Base-by-base conservation (phyloP, 176 grass and related monocot species). In the Rhipidocladum racemiflorum region DNA sequence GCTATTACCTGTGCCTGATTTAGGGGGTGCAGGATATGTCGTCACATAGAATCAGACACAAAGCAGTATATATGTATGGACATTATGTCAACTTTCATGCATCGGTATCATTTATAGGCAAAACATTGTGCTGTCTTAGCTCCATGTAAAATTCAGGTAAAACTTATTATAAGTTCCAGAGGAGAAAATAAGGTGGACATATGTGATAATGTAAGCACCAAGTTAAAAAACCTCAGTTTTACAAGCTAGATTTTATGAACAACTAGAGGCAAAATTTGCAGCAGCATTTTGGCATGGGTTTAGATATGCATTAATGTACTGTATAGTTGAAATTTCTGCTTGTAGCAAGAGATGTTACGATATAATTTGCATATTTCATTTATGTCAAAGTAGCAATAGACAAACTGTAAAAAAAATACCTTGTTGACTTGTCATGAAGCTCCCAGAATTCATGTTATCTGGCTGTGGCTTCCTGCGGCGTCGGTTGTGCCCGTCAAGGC, bases 401-500 rank as follows among this genome's bases (percentile, higher is more conserved):
- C 25, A 16, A 36, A 62, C 8, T 28, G 7, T 34, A 1, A 77
- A 4, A 83, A 66, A 64, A 85, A 79, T 84, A 98, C 96, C 96
- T 91, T 93, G 96, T 54, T 95, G 96, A 64, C 73, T 91, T 83
- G 87, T 85, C 84, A 93, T 91, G 45, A 93, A 83, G 82, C 74
- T 86, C 60, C 84, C 77, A 77, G 92, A 77, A 78, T 23, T 93
- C 81, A 91, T 78, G 55, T 49, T 61, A 70, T 98, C 92, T 40
- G 85, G 77, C 67, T 86, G 90, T 28, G 96, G 90, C 83, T 98
- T 98, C 81, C 95, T 93, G 76, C 96, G 78, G 11, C 96, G 92
- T 39, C 90, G 74, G 63, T 98, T 98, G 89, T 98, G 96, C 36
- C 96, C 96, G 68, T 95, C 96, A 35, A 98, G 88, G 27, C 96